These are phyloP conservation scores for Suhomyces pyralidae DNA, from an alignment of 805 yeast species.

Conservation along the genomic window DNA sequence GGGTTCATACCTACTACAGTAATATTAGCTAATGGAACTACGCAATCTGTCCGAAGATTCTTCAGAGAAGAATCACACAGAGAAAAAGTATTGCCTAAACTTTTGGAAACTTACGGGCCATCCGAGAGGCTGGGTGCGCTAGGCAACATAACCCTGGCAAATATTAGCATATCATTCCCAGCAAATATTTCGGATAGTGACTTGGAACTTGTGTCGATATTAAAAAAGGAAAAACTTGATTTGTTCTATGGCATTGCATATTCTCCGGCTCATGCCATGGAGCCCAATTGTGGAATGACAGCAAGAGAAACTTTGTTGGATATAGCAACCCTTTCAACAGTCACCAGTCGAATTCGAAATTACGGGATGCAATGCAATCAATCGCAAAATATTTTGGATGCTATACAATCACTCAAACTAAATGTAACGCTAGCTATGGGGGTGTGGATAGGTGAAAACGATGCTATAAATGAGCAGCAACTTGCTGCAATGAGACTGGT, in stretches of 20 bases:
- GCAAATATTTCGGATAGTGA: not conserved
- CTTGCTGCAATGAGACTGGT: conserved; percentile 42
- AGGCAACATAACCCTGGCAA: not conserved
- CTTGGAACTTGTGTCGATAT: not conserved
- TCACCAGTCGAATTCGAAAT: conserved; percentile 55
- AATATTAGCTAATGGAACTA: conserved; percentile 31
- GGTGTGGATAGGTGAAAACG: conserved; percentile 55
- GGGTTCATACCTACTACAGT: conserved; percentile 22
- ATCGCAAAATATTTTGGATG: conserved; percentile 47
- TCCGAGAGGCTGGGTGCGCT: no score
- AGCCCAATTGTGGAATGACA: conserved; percentile 52
- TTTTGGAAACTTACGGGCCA: conserved; percentile 3
- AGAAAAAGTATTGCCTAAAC: conserved; percentile 3
- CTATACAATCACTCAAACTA: conserved; percentile 48
- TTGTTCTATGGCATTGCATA: conserved; percentile 58
- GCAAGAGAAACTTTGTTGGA: conserved; percentile 53
- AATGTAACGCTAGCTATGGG: conserved; percentile 61
- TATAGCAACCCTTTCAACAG: conserved; percentile 52
- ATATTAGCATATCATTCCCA: not conserved
- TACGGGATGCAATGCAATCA: conserved; percentile 65
- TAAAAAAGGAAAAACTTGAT: not conserved
- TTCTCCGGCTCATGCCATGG: conserved; percentile 52
- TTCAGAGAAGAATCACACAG: conserved; percentile 22
- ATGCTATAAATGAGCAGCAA: conserved; percentile 44
- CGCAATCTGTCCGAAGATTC: conserved; percentile 20